phyloP scores from a whole-genome alignment of 805 yeast species.

The Saccharomyces jurei region DNA sequence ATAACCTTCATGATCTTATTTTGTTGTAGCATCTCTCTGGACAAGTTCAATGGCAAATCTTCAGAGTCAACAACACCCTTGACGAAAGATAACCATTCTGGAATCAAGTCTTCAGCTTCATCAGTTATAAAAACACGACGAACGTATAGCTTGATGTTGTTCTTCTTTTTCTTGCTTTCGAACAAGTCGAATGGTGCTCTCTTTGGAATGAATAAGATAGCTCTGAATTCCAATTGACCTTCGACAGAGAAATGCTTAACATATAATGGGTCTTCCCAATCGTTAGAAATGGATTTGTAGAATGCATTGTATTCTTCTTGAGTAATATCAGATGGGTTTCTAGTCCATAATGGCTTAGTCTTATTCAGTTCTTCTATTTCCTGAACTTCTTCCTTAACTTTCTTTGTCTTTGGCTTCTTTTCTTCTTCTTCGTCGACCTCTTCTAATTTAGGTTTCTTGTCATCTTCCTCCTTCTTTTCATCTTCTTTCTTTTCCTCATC shows the following conservation, averaged over 20 bases:
- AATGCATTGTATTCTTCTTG: slow-evolving; percentile 98
- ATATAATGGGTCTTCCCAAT: slow-evolving; percentile 99
- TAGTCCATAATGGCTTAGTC: slow-evolving; percentile 98
- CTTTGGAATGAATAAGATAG: slow-evolving; percentile 93
- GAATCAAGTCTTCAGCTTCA: slow-evolving; percentile 97
- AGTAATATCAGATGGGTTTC: slow-evolving; percentile 94
- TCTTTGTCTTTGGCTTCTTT: slow-evolving; percentile 72
- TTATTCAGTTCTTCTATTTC: slow-evolving; percentile 98
- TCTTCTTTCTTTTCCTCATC: slow-evolving; percentile 30
- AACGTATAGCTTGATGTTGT: slow-evolving; percentile 95
- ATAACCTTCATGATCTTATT: slow-evolving; percentile 99
- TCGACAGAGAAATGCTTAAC: slow-evolving; percentile 99
- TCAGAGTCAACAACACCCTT: slow-evolving; percentile 99
- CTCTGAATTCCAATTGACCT: slow-evolving; percentile 99
- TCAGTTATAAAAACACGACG: slow-evolving; percentile 99
- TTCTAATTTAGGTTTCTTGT: slow-evolving; percentile 66
- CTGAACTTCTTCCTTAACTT: slow-evolving; percentile 83
- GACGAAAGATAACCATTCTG: slow-evolving; percentile 96
- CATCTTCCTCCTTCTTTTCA: slow-evolving; percentile 49
- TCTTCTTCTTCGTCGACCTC: slow-evolving; percentile 66
- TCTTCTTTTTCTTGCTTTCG: slow-evolving; percentile 98
- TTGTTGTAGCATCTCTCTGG: slow-evolving; percentile 99
- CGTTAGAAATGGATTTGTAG: slow-evolving; percentile 98
- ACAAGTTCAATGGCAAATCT: slow-evolving; percentile 98
- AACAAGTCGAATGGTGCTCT: slow-evolving; percentile 99